A percentile compares a stretch with the other conserved stretches of the same genome.
These are phyloP conservation scores for Hibiscus mutabilis DNA, from an alignment of 345 rosid species.

Conservation along the genomic window DNA sequence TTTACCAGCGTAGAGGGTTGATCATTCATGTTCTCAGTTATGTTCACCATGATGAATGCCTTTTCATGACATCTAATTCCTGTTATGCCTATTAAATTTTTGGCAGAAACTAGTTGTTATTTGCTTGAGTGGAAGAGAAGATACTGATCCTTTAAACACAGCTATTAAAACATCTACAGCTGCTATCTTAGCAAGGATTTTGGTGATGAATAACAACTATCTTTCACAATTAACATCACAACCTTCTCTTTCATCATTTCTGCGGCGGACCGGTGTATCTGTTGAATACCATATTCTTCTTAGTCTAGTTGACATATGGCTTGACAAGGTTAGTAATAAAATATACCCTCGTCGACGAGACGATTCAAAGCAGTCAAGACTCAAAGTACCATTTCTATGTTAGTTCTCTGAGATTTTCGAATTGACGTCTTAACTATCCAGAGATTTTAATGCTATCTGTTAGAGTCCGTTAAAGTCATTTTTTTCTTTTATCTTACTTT, in stretches of 20 bases:
- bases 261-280: constrained; percentile 66
- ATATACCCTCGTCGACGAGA: neutral
- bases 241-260: constrained; percentile 57
- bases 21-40: constrained; percentile 6
- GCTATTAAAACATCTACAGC: constrained; percentile 78
- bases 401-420: neutral
- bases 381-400: neutral
- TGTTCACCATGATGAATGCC: constrained; percentile 3
- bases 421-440: neutral
- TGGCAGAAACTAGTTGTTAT: constrained; percentile 70
- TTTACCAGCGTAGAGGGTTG: constrained; percentile 13
- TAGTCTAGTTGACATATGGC: constrained; percentile 84
- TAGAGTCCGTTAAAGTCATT: too few species aligned
- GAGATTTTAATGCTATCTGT: neutral
- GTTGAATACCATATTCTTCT: constrained; percentile 70
- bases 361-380: neutral
- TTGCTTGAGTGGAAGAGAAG: constrained; percentile 89
- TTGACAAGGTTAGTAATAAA: constrained; percentile 68
- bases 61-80: constrained; percentile 5
- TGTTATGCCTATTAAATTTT: constrained; percentile 11
- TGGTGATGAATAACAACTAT: constrained; percentile 88
- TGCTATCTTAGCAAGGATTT: constrained; percentile 81
- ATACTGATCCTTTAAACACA: constrained; percentile 68
- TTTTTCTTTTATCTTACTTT: neutral
- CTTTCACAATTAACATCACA: constrained; percentile 85